Conservation (phyloP, 805 yeast genomes). For the Jamesozyma piceae region DNA sequence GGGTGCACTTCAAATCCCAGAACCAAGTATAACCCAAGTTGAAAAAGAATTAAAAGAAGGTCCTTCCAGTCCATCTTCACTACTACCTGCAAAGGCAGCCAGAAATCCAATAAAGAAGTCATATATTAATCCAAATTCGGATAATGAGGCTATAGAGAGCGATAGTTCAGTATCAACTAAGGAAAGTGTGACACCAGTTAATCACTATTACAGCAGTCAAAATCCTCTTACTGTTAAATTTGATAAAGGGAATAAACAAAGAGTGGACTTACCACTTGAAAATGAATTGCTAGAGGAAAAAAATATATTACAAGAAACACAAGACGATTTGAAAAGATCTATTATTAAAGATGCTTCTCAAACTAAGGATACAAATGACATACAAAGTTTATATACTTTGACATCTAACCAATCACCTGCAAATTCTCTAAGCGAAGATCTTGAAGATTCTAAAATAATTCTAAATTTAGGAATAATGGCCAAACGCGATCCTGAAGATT, state of each 20-base stretch:
- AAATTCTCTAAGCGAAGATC: neutral
- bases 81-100: slow-evolving; percentile 21
- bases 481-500: neutral
- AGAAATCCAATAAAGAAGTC: slow-evolving; percentile 25
- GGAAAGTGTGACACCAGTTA: neutral
- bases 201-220: neutral
- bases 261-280: neutral
- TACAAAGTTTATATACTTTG: neutral
- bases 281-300: neutral
- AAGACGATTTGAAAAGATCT: neutral
- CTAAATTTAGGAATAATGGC: neutral
- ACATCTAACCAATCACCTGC: neutral
- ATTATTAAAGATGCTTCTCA: neutral
- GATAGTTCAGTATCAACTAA: neutral
- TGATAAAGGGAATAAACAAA: neutral
- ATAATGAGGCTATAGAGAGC: too few relatives aligned
- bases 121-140: neutral
- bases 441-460: neutral
- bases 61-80: slow-evolving; percentile 26
- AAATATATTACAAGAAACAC: neutral
- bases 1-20: slow-evolving; percentile 34
- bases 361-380: neutral
- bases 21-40: slow-evolving; percentile 32
- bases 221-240: neutral
- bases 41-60: slow-evolving; percentile 30